A percentile compares a stretch with the other conserved stretches of the same genome.
Conservation (phyloP, 139 green algal species). For the Micractinium conductrix region DNA sequence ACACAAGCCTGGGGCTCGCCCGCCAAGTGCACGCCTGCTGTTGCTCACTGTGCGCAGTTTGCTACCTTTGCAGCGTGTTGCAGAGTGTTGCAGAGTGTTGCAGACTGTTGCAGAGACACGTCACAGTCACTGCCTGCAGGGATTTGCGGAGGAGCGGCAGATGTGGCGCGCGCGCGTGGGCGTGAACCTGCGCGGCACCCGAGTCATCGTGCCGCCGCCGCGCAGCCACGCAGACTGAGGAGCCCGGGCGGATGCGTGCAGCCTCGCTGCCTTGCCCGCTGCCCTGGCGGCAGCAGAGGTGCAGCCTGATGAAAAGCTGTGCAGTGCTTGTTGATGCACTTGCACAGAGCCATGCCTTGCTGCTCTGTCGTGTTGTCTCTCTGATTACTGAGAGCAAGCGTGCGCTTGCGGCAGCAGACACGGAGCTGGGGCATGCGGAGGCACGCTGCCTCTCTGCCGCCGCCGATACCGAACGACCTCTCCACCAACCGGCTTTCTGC, state of each 20-base stretch:
- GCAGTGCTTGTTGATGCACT: neutral
- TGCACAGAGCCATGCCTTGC: neutral
- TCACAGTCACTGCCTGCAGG: slow-evolving; percentile 21
- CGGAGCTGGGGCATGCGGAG: neutral
- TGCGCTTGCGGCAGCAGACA: neutral
- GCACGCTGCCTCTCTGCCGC: no score
- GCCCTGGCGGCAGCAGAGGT: neutral
- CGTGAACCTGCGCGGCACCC: slow-evolving; percentile 34
- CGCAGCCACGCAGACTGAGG: neutral
- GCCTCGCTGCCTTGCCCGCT: neutral
- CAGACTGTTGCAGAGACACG: no score
- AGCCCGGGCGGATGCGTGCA: neutral
- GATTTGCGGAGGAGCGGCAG: slow-evolving; percentile 38
- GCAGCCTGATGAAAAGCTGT: neutral
- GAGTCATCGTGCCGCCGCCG: neutral
- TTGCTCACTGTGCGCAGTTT: neutral
- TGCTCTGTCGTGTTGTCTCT: neutral
- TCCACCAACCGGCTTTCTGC: neutral
- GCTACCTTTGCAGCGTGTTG: no score
- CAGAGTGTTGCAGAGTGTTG: no score
- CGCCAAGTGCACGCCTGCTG: neutral
- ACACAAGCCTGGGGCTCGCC: neutral
- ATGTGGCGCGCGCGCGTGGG: slow-evolving; percentile 30
- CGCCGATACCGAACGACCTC: neutral
- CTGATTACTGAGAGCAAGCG: neutral